Base-by-base conservation (phyloP, 768 basidiomycete species). In the Suillus hirtellus region DNA sequence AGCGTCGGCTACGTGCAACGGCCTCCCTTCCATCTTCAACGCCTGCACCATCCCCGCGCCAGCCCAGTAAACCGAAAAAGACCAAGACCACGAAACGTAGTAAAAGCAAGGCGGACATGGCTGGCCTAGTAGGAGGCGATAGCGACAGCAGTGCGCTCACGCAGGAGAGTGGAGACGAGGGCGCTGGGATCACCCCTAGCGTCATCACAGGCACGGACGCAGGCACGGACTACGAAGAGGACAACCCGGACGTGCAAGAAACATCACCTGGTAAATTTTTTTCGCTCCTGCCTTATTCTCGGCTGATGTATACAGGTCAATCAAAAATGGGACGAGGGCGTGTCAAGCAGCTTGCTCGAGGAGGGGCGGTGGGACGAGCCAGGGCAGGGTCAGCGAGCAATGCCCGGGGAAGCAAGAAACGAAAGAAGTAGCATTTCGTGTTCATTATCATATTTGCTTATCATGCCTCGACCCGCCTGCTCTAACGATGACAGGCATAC, bases 141-240 rank as follows among this genome's bases (percentile, higher is more conserved):
- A 93, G 92, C 70, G 92, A 93, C 66, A 91, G 89, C 69, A 93
- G 92, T 66, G 92, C 89, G 34, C 72, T 93, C 69, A 93, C 91
- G 4, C 87, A 90, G 71, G 90, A 93, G 73, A 92, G 90, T 65
- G 90, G 86, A 8, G 92, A 93, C 62, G 92, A 93, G 70, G 84
- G 80, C 53, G 77, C 75, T 6, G 78, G 75, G 19, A 86, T 83
- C 31, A 88, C 87, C 10, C 86, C 87, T 1, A 78, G 89, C 65
- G 81, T 86, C 38, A 80, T 86, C 19, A 91, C 90, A 2, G 89
- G 84, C 35, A 90, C 90, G 4, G 91, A 92, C 67, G 83, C 70
- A 9, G 87, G 86, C 11, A 89, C 88, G 6, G 89, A 89, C 56
- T 86, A 88, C 2, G 89, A 89, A 49, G 90, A 91, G 43, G 90